Base-by-base conservation (phyloP, 441 rosid species). In the Syzygium syzygioides region DNA sequence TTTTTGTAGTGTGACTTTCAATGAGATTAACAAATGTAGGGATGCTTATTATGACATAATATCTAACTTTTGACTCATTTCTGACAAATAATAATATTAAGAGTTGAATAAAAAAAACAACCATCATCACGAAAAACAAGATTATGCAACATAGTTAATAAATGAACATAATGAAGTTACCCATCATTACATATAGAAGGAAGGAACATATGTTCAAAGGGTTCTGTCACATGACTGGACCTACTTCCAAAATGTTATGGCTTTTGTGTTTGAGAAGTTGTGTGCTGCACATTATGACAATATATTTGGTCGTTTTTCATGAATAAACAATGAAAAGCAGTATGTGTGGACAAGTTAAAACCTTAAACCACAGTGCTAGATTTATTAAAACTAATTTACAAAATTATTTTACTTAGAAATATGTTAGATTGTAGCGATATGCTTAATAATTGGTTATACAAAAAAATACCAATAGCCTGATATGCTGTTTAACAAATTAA, bases 271-370 rank as follows among this genome's bases (percentile, higher is more conserved):
- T 3, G 66, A 60, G 32, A 60, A 60, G 66, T 28, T 28, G 0
- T 60, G 9, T 28, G 17, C 32, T 60, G 14, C 66, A 28, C 66
- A 60, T 1, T 14, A 6, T 60, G 66, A 60, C 66, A 28, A 28
- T 3, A 0, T 28, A 28, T 60, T 1, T 3, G 66, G 66, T 28
- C 0, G 30, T 60, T 28, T 60, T 60, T 60, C 18, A 28, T 28
- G 32, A 14, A 17, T 60, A n/a, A 14, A n/a, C 34, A 14, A 62
- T 2, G 1, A 62, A n/a, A 62, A n/a, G 2, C n/a, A 28, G 34
- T 62, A 62, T 7, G 1, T 3, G 19, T 6, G 0, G 18, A 2
- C 4, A 62, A 62, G 34, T 14, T 62, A 62, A 62, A 62, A n/a
- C 9, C 76, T 34, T 4, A 64, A 30, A 30, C 0, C 41, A 64